Evolutionary conservation across 2,329 filamentous ascomycete species (phyloP).

Genomic region (Neopestalotiopsis rosae): DNA sequence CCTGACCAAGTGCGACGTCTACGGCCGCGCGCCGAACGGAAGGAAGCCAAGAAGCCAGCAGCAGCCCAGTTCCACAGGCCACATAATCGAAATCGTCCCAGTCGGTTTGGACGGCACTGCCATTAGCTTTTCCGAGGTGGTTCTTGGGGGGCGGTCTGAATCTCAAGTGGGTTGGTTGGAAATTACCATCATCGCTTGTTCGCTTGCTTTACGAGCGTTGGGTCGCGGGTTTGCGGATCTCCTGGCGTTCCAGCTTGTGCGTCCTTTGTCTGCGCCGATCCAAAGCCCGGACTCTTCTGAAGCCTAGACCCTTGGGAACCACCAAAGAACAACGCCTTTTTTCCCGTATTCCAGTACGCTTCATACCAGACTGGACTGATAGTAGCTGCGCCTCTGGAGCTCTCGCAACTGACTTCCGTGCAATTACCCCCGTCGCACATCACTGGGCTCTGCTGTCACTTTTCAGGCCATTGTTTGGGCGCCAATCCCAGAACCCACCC

Average conservation of each 20-base stretch:
- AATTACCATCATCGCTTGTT: background rate
- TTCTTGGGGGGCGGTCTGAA: slow-evolving; percentile 5
- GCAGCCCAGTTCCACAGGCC: slow-evolving; percentile 14
- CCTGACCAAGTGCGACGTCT: background rate
- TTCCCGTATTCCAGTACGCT: background rate
- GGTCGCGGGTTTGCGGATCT: slow-evolving; percentile 1
- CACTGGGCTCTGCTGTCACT: background rate
- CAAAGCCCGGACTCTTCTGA: background rate
- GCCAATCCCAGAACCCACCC: slow-evolving; percentile 2
- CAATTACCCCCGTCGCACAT: background rate
- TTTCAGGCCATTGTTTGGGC: background rate
- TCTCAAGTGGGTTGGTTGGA: slow-evolving; percentile 11
- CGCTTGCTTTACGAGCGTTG: slow-evolving; percentile 4
- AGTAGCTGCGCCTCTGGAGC: background rate
- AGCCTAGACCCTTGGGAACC: background rate
- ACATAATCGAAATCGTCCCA: slow-evolving; percentile 9
- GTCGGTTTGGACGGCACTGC: slow-evolving; percentile 10
- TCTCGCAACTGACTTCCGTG: background rate
- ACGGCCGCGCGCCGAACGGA: background rate
- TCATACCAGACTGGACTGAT: background rate
- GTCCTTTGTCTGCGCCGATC: background rate
- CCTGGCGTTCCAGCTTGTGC: background rate
- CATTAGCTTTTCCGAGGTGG: background rate
- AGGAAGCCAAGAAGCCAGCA: slow-evolving; percentile 4
- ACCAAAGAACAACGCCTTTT: background rate